A percentile compares a stretch with the other conserved stretches of the same genome.
Evolutionary conservation across 2,329 filamentous ascomycete genomes (phyloP).

Genomic region (Fusarium pseudograminearum): DNA sequence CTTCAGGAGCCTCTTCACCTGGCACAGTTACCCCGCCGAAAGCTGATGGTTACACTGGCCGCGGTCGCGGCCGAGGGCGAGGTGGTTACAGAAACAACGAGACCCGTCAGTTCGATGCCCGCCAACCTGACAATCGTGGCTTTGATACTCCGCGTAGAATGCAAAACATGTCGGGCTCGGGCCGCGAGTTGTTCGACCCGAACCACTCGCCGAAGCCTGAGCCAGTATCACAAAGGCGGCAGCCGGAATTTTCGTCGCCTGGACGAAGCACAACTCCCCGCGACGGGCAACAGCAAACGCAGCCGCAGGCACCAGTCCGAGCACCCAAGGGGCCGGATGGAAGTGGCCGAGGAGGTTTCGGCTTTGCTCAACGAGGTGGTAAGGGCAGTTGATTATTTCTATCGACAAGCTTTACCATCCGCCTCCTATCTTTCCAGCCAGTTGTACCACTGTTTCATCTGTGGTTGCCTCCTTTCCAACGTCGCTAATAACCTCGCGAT

Average conservation of each 20-base stretch:
- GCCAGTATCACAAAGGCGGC: slow-evolving; percentile 59
- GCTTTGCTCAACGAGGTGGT: slow-evolving; percentile 74
- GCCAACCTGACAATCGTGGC: slow-evolving; percentile 49
- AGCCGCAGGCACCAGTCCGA: slow-evolving; percentile 74
- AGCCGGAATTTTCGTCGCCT: slow-evolving; percentile 53
- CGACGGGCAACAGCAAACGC: slow-evolving; percentile 64
- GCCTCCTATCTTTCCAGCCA: slow-evolving; percentile 91
- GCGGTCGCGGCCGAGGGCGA: slow-evolving; percentile 61
- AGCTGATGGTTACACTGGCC: slow-evolving; percentile 53
- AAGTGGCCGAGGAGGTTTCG: slow-evolving; percentile 81
- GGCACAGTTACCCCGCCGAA: slow-evolving; percentile 70
- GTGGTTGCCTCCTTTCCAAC: slow-evolving; percentile 80
- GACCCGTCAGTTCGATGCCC: slow-evolving; percentile 49
- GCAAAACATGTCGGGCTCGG: slow-evolving; percentile 48
- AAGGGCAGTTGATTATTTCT: slow-evolving; percentile 52
- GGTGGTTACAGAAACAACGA: slow-evolving; percentile 51
- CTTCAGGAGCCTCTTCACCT: slow-evolving; percentile 71
- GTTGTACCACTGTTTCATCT: slow-evolving; percentile 85
- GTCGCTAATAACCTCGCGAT: slow-evolving; percentile 92
- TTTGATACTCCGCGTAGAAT: slow-evolving; percentile 48
- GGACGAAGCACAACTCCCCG: slow-evolving; percentile 59
- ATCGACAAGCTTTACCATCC: slow-evolving; percentile 76
- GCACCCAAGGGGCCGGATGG: slow-evolving; percentile 82
- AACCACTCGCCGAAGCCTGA: slow-evolving; percentile 75
- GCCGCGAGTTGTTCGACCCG: slow-evolving; percentile 81